phyloP scores from a whole-genome alignment of 2,329 filamentous ascomycete genomes.

The Plenodomus tracheiphilus region DNA sequence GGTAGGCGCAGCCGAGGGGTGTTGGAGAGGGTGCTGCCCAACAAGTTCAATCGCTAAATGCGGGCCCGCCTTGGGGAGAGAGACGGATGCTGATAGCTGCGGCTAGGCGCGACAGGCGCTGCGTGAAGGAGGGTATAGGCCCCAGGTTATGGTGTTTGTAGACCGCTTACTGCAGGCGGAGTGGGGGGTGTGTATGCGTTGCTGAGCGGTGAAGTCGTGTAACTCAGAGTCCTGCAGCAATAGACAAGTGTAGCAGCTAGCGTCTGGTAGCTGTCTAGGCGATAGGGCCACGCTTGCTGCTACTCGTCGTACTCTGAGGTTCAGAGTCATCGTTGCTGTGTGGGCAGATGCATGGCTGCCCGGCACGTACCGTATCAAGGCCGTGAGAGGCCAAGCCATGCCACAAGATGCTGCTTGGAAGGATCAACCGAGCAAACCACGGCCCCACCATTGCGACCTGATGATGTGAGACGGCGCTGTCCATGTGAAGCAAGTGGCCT shows the following conservation, averaged over 20 bases:
- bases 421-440: conserved; percentile 7
- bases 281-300: conserved; percentile 3
- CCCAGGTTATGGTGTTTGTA: conserved; percentile 2
- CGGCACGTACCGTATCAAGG: conserved; percentile 1
- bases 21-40: neutral
- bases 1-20: neutral
- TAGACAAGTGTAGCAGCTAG: neutral
- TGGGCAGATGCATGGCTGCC: conserved; percentile 2
- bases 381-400: conserved; percentile 4
- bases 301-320: conserved; percentile 4
- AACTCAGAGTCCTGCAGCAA: conserved; percentile 2
- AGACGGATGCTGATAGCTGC: neutral
- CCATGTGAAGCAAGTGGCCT: neutral
- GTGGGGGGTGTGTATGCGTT: conserved; percentile 1
- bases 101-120: conserved; percentile 17
- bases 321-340: conserved; percentile 8
- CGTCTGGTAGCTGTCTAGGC: conserved; percentile 3
- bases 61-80: neutral
- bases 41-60: neutral
- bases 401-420: neutral
- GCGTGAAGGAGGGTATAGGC: conserved; percentile 6
- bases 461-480: conserved; percentile 8
- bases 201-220: conserved; percentile 16
- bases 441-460: conserved; percentile 11
- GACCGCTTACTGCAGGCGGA: conserved; percentile 1